Conservation (phyloP, 495 filamentous ascomycete species). For the Xeromyces bisporus region DNA sequence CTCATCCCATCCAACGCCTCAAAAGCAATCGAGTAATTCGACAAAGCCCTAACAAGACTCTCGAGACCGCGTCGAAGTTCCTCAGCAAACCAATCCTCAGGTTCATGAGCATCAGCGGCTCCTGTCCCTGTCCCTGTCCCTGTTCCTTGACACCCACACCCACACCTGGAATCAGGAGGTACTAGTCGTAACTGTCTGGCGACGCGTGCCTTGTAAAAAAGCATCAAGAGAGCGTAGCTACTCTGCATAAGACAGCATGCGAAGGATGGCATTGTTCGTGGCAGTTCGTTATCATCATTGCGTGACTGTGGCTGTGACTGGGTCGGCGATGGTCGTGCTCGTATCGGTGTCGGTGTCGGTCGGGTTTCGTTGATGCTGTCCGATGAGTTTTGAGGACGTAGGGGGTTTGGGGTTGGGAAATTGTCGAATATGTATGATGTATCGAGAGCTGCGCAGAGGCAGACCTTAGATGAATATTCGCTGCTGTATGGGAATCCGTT, state of each 20-base stretch:
- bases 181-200: constrained; percentile 30
- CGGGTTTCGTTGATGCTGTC: neutral
- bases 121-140: no score
- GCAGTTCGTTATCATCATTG: no score
- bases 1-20: constrained; percentile 46
- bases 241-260: constrained; percentile 48
- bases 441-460: constrained; percentile 31
- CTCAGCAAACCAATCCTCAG: constrained; percentile 28
- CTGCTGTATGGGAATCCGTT: constrained; percentile 32
- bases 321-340: constrained; percentile 3
- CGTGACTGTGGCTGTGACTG: constrained; percentile 12
- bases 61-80: constrained; percentile 37
- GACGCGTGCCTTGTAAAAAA: constrained; percentile 31
- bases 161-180: constrained; percentile 20
- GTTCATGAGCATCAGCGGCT: no score
- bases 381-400: constrained; percentile 1
- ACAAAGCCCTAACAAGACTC: constrained; percentile 30
- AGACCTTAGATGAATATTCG: constrained; percentile 38
- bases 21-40: constrained; percentile 41
- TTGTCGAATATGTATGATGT: constrained; percentile 35
- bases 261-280: constrained; percentile 43
- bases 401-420: constrained; percentile 33
- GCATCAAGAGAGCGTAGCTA: constrained; percentile 44
- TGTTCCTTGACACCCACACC: no score
- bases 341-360: constrained; percentile 2